Evolutionary conservation across 306 rosid species (phyloP), one percentile per base, ranked within the genome.

Genomic region (Begonia loranthoides): DNA sequence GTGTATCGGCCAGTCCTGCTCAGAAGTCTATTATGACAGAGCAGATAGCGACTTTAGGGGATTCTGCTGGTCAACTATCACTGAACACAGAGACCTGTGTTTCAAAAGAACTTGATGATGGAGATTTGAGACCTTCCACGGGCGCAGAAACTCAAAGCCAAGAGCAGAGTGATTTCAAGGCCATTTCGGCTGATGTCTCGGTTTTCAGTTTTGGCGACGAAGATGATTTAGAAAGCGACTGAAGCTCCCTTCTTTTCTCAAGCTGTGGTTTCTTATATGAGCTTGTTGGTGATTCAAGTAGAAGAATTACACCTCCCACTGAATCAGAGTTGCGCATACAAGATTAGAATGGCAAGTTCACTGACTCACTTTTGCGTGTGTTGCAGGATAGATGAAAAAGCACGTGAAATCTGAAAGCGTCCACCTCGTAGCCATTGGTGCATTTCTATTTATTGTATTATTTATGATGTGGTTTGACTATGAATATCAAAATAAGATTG

Each of bases 131-230:
- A 54, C 55, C 67, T 51, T 52, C 62, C 16, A 50, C 60, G 36
- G 57, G 56, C 58, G 47, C 55, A 22, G 59, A 51, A 45, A 57
- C 72, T 53, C 66, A 15, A 81, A 61, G 47, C 17, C 38, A 39
- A 81, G 61, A 43, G 74, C 79, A 13, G 59, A 77, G 60, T 57
- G 87, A 85, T 38, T 64, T 90, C 58, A 86, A 81, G 70, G 83
- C 99, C 55, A 82, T 90, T 45, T 95, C 99, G 14, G 99, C 99
- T 2, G 99, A 90, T 76, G 94, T 94, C 59, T 90, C 99, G 12
- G 94, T 85, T 60, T 90, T 90, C 73, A 54, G 83, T 44, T 90
- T 90, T 12, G 95, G 92, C 53, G 95, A 90, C 63, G 84, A 74
- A 50, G 96, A 83, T 61, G 95, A 85, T 64, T 85, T 86, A 64